These are phyloP conservation scores for Erucastrum elatum DNA, from an alignment of 345 rosid species.

Conservation along the genomic window DNA sequence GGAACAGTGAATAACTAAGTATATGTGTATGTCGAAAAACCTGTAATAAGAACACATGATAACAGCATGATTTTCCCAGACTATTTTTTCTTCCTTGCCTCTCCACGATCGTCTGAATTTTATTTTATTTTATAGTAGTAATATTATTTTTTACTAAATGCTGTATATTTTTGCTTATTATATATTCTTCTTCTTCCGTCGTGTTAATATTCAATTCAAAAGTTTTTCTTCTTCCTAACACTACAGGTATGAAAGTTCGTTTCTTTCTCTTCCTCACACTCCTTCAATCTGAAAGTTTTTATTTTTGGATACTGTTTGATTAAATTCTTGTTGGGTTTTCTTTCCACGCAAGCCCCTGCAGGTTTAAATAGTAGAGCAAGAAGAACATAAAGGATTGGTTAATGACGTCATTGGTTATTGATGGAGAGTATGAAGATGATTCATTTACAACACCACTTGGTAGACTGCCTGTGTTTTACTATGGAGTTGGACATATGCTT, in stretches of 20 bases:
- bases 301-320: background rate
- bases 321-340: background rate
- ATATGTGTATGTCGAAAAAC: background rate
- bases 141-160: background rate
- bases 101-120: background rate
- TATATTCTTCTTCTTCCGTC: constrained; percentile 4
- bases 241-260: constrained; percentile 3
- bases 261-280: constrained; percentile 1
- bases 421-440: constrained; percentile 46
- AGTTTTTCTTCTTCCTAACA: background rate
- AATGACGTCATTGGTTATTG: constrained; percentile 37
- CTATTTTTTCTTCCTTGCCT: no score
- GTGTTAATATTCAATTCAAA: background rate
- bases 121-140: background rate
- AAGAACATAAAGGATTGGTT: background rate
- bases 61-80: background rate
- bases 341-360: constrained; percentile 7
- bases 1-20: background rate
- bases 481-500: constrained; percentile 95
- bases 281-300: constrained; percentile 3
- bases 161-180: background rate
- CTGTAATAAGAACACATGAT: background rate
- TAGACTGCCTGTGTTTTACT: constrained; percentile 71
- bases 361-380: background rate
- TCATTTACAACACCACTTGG: constrained; percentile 58